A percentile compares a stretch with the other conserved stretches of the same genome.
Evolutionary conservation across 1,284 basidiomycete genomes (phyloP).

Genomic region (Sparassis latifolia): DNA sequence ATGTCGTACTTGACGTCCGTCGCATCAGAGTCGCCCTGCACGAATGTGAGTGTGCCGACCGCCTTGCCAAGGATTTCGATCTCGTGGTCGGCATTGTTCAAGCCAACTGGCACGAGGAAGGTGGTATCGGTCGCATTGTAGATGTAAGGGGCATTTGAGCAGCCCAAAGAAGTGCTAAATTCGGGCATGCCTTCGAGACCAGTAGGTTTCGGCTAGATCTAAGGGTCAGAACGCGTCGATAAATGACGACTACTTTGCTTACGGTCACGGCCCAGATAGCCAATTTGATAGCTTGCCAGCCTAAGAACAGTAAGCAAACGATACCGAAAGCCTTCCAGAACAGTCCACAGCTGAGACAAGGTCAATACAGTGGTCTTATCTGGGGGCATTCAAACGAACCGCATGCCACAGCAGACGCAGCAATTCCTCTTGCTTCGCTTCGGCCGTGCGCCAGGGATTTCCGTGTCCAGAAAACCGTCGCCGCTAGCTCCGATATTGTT

Average conservation of each 20-base stretch:
- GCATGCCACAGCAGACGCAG: slow-evolving; percentile 48
- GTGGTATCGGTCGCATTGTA: slow-evolving; percentile 36
- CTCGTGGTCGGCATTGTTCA: slow-evolving; percentile 31
- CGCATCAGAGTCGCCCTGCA: slow-evolving; percentile 33
- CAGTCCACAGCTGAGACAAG: slow-evolving; percentile 36
- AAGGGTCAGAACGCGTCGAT: neutral
- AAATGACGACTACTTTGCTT: slow-evolving; percentile 11
- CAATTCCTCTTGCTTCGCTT: slow-evolving; percentile 32
- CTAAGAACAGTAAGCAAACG: slow-evolving; percentile 32
- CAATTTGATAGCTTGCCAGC: slow-evolving; percentile 40
- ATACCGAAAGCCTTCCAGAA: slow-evolving; percentile 53
- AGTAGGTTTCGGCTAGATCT: slow-evolving; percentile 36
- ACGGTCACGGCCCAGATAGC: slow-evolving; percentile 43
- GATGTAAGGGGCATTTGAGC: slow-evolving; percentile 33
- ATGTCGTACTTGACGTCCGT: slow-evolving; percentile 44
- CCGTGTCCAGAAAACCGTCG: slow-evolving; percentile 32
- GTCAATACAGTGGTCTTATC: neutral
- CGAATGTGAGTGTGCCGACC: slow-evolving; percentile 45
- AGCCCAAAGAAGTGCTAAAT: slow-evolving; percentile 48
- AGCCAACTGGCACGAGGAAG: slow-evolving; percentile 33
- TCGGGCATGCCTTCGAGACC: slow-evolving; percentile 49
- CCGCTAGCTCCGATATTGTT: slow-evolving; percentile 5
- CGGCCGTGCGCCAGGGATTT: slow-evolving; percentile 24
- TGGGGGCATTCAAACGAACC: slow-evolving; percentile 27
- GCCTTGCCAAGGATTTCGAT: slow-evolving; percentile 41